phyloP scores from a whole-genome alignment of 116 monocot species.

The Papilionanthe hybrid region DNA sequence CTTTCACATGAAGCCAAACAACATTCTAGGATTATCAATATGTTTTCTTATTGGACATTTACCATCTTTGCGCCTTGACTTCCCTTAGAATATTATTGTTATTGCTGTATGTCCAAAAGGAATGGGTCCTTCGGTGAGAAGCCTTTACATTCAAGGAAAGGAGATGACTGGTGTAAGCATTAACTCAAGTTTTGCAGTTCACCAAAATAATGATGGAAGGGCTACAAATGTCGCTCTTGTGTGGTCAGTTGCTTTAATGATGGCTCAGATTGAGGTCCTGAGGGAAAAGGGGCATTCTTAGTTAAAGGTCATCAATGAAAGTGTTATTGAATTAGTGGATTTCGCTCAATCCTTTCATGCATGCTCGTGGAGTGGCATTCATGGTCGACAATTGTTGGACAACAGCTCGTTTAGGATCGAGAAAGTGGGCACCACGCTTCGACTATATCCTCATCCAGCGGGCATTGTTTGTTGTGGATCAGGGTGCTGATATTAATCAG shows the following conservation, averaged over 20 bases:
- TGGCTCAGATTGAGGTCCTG: slow-evolving; percentile 64
- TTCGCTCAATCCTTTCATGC: slow-evolving; percentile 98
- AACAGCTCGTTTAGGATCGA: slow-evolving; percentile 76
- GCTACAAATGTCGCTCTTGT: slow-evolving; percentile 95
- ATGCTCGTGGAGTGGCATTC: slow-evolving; percentile 88
- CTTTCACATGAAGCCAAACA: slow-evolving; percentile 97
- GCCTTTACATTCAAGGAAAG: slow-evolving; percentile 96
- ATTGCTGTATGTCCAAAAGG: slow-evolving; percentile 99
- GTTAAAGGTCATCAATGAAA: slow-evolving; percentile 93
- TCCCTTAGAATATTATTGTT: slow-evolving; percentile 95
- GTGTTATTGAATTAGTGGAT: slow-evolving; percentile 93
- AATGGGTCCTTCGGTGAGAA: slow-evolving; percentile 94
- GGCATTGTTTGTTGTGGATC: slow-evolving; percentile 75
- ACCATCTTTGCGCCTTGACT: too few species aligned
- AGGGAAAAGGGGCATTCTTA: slow-evolving; percentile 90
- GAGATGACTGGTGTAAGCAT: slow-evolving; percentile 96
- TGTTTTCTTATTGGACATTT: too few species aligned
- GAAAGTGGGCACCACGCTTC: slow-evolving; percentile 94
- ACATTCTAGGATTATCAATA: slow-evolving; percentile 86
- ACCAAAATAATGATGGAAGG: slow-evolving; percentile 91
- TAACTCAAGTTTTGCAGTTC: slow-evolving; percentile 95
- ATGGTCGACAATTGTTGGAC: slow-evolving; percentile 98
- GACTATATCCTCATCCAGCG: slow-evolving; percentile 96
- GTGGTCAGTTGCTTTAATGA: slow-evolving; percentile 76
- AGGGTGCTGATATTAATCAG: slow-evolving; percentile 44